Percentiles rank a stretch among this genome's conserved stretches.
phyloP scores from a whole-genome alignment of 73 alveolate genomes.

The Uronychia setigera region DNA sequence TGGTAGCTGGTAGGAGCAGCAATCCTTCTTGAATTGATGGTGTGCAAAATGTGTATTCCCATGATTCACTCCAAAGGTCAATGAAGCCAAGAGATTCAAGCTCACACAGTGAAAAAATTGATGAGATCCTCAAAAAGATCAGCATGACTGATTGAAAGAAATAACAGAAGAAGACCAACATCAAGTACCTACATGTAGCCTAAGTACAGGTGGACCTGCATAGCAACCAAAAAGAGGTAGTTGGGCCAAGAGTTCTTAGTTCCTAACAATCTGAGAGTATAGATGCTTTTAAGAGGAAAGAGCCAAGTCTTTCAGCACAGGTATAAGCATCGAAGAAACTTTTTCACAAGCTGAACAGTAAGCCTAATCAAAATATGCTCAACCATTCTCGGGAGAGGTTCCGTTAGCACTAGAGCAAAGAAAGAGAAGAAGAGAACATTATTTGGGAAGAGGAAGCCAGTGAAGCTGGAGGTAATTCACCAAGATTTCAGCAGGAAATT shows the following conservation, averaged over 20 bases:
- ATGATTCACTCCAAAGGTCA: not conserved
- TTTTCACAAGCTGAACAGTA: not conserved
- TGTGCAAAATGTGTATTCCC: not conserved
- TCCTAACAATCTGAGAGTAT: not conserved
- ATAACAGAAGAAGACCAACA: not conserved
- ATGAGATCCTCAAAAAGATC: not conserved
- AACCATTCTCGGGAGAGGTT: too few relatives aligned
- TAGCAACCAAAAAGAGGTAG: not conserved
- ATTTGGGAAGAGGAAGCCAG: too few relatives aligned
- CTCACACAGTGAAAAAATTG: not conserved
- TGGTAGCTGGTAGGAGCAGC: conserved; percentile 1
- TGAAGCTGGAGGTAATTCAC: too few relatives aligned
- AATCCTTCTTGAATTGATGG: not conserved
- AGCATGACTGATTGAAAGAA: not conserved
- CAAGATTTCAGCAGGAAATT: too few relatives aligned
- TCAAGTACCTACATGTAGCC: not conserved
- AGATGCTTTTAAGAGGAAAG: not conserved
- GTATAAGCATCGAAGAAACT: not conserved
- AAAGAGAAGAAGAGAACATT: too few relatives aligned
- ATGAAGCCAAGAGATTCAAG: not conserved
- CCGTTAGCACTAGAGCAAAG: too few relatives aligned
- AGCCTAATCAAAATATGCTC: too few relatives aligned
- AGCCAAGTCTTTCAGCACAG: not conserved
- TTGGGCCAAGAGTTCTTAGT: not conserved
- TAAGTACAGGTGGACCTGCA: not conserved